Evolutionary conservation across 2,329 filamentous ascomycete genomes (phyloP).

Genomic region (Ceratocystis variospora): DNA sequence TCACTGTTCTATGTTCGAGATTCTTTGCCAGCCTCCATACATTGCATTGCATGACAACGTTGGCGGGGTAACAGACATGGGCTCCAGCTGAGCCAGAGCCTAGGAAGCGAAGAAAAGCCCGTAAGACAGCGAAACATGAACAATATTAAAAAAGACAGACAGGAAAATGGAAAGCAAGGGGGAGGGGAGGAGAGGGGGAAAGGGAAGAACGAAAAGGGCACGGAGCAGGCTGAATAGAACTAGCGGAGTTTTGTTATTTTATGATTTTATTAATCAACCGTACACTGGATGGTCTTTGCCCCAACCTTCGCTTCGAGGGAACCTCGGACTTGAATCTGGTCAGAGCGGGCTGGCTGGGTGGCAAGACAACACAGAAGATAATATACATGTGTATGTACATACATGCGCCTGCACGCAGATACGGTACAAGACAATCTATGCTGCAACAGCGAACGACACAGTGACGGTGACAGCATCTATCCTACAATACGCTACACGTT

Average conservation of each 20-base stretch:
- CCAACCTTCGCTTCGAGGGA: constrained; percentile 3
- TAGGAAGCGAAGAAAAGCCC: not conserved
- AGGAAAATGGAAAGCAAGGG: not conserved
- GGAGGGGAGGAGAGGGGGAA: not conserved
- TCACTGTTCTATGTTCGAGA: not conserved
- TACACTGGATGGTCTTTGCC: not conserved
- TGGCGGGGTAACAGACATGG: constrained; percentile 4
- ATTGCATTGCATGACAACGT: not conserved
- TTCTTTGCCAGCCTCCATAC: not conserved
- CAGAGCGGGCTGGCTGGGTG: constrained; percentile 6
- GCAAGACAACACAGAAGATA: not conserved
- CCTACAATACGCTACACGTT: not conserved
- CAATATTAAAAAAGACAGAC: not conserved
- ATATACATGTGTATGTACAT: not conserved
- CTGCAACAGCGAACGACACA: not conserved
- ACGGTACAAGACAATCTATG: not conserved
- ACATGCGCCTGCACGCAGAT: not conserved
- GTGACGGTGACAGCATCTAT: not conserved
- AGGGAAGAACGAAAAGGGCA: not conserved
- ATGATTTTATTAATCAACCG: not conserved
- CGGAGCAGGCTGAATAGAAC: not conserved
- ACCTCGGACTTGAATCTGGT: not conserved
- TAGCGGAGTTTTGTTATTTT: not conserved
- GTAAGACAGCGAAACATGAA: not conserved
- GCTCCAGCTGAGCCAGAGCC: not conserved